Base-by-base conservation (phyloP, 345 rosid species). In the Orychophragmus violaceus region DNA sequence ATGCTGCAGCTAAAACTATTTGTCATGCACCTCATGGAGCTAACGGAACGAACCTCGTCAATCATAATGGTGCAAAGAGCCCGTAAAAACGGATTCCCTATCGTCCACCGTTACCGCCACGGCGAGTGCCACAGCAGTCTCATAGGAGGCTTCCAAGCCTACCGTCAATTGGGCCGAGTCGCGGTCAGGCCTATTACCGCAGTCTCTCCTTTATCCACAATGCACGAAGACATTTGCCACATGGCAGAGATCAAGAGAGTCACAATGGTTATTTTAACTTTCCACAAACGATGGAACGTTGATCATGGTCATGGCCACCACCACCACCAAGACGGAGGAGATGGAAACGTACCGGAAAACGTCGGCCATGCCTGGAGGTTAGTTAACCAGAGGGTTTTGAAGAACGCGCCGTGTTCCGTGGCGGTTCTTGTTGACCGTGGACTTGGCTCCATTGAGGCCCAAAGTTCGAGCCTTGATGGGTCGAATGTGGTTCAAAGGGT, bases 351-450 rank as follows among this genome's bases (percentile, higher is more conserved):
- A 52, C 69, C 74, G 33, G 91, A 87, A 70, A 85, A 72, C 28
- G 55, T 88, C 46, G 95, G 98, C 42, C 86, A 84, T 24, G 91
- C 80, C 12, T 89, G 98, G 98, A 74, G 90, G 64, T 71, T 75
- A 60, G 95, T 89, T 3, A 87, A 82, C 70, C 84, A 84, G 67
- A 83, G 85, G 81, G 86, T 88, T 51, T 66, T 88, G 30, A 85
- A 85, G 75, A 49, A 82, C 3, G 87, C 95, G 1, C 88, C 90
- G 0, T 91, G 96, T 46, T 80, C 96, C 1, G 98, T 87, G 32
- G 96, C 82, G 8, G 74, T 91, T 71, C 83, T 91, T 3, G 85
- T 88, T 25, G 96, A 91, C 78, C 94, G 87, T 57, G 96, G 98
- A 32, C 84, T 88, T 10, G 88, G 91, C 0, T 74, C 66, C 6